Evolutionary conservation across 83 land plant genomes (phyloP).

Genomic region (Thuja plicata): DNA sequence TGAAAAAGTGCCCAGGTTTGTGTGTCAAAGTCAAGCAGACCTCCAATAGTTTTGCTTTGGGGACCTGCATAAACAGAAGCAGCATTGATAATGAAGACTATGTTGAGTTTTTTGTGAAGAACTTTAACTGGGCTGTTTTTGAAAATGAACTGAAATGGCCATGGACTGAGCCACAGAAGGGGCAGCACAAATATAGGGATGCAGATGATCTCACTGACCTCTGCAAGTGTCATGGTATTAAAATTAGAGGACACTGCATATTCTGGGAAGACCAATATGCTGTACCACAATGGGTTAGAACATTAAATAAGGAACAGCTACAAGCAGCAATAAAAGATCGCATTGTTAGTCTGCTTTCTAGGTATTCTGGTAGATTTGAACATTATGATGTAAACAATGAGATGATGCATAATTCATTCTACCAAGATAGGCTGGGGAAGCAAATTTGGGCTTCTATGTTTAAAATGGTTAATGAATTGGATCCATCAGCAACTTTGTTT

Average conservation of each 20-base stretch:
- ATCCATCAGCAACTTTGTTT: slow-evolving; percentile 68
- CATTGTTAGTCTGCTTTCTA: slow-evolving; percentile 53
- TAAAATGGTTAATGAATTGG: slow-evolving; percentile 62
- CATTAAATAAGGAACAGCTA: slow-evolving; percentile 49
- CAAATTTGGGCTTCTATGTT: slow-evolving; percentile 75
- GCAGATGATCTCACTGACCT: slow-evolving; percentile 72
- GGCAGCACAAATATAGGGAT: slow-evolving; percentile 67
- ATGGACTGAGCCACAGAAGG: slow-evolving; percentile 81
- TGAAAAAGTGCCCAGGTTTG: slow-evolving; percentile 22
- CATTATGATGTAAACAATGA: slow-evolving; percentile 93
- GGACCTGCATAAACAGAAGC: slow-evolving; percentile 72
- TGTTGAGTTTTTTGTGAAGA: slow-evolving; percentile 59
- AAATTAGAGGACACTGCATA: slow-evolving; percentile 80
- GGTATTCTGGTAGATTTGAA: slow-evolving; percentile 79
- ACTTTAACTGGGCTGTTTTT: slow-evolving; percentile 88
- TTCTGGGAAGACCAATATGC: slow-evolving; percentile 80
- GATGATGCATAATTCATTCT: slow-evolving; percentile 87
- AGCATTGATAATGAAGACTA: slow-evolving; percentile 85
- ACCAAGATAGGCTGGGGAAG: slow-evolving; percentile 60
- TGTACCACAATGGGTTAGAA: slow-evolving; percentile 64
- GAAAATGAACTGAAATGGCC: slow-evolving; percentile 90
- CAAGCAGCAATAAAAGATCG: slow-evolving; percentile 70
- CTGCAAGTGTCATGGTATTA: slow-evolving; percentile 47
- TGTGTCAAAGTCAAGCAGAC: slow-evolving; percentile 72
- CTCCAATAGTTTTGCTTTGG: slow-evolving; percentile 74